These are phyloP conservation scores for Neoboletus brunneissimus DNA, from an alignment of 768 basidiomycete species.

Conservation along the genomic window DNA sequence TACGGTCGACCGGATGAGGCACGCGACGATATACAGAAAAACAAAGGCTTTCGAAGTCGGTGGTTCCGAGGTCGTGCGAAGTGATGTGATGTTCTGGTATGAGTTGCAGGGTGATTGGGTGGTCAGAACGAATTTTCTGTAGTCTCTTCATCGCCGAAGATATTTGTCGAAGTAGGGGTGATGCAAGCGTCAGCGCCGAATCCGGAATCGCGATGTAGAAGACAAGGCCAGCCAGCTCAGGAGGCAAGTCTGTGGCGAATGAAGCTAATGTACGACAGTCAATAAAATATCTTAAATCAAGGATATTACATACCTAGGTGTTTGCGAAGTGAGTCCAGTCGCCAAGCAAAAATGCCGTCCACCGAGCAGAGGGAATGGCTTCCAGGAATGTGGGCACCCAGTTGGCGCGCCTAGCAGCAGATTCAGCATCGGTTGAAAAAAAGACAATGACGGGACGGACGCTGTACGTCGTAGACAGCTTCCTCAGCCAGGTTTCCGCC, in stretches of 20 bases:
- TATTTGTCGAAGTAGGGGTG: slow-evolving; percentile 65
- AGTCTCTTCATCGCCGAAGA: slow-evolving; percentile 61
- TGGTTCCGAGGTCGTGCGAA: slow-evolving; percentile 23
- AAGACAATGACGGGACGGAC: slow-evolving; percentile 39
- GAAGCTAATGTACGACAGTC: slow-evolving; percentile 37
- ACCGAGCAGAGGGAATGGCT: slow-evolving; percentile 42
- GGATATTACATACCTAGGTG: slow-evolving; percentile 45
- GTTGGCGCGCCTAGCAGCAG: slow-evolving; percentile 50
- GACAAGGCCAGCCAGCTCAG: slow-evolving; percentile 44
- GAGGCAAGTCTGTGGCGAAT: slow-evolving; percentile 45
- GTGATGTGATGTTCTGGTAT: slow-evolving; percentile 64
- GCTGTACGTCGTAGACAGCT: slow-evolving; percentile 51
- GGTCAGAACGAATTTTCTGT: slow-evolving; percentile 42
- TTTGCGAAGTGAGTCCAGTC: slow-evolving; percentile 72
- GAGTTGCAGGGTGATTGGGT: slow-evolving; percentile 65
- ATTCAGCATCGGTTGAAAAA: slow-evolving; percentile 12
- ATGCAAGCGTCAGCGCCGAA: slow-evolving; percentile 58
- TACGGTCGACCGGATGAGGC: slow-evolving; percentile 55
- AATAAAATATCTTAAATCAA: background rate
- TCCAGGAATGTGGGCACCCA: slow-evolving; percentile 58
- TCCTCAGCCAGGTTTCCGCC: slow-evolving; percentile 60
- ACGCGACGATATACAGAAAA: slow-evolving; percentile 73
- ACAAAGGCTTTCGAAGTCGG: slow-evolving; percentile 49
- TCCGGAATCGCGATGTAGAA: slow-evolving; percentile 70
- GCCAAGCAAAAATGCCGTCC: slow-evolving; percentile 60